Evolutionary conservation across 306 rosid genomes (phyloP), one percentile per base, ranked within the genome.

Genomic region (Carpinus fangiana): DNA sequence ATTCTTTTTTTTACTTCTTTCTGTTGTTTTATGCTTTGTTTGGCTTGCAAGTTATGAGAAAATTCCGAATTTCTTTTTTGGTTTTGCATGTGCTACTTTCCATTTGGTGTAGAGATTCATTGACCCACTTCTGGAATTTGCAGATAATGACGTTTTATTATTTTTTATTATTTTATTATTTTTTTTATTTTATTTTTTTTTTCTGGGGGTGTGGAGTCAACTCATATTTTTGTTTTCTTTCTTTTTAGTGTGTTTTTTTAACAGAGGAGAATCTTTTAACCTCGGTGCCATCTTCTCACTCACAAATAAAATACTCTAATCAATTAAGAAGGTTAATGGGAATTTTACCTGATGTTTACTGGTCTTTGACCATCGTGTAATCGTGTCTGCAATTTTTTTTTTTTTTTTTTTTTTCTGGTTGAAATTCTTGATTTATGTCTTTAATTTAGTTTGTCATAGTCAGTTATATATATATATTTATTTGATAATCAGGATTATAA

Each of bases 121-220:
- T 78, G 90, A 81, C 89, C 86, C 78, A 73, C 88, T 72, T 74
- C 80, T 69, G 85, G 81, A 82, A 85, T 87, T 65, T 76, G 65
- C 65, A 75, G 97, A 93, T 72, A 82, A 88, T 86, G 92, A 93
- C 92, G 76, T 91, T 74, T 82, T 83, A 75, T 82, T 23, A 52
- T 72, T 43, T 17, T 13, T 12, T 36, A 4, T 36, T 36, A 3
- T 36, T 65, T 7, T 14, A 16, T 8, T 9, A 66, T 11, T 8
- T 6, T 34, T 31, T 47, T 9, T 57, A 16, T 1, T 5, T 17
- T 26, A 26, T 16, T 57, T 28, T 31, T 31, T 31, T 31, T 31
- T 31, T 31, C 21, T 47, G 48, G 16, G 16, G 13, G 16, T 7
- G 7, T 11, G 36, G 8, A 59, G 65, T 59, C 65, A 59, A 59